Base-by-base conservation (phyloP, 2,329 filamentous ascomycete species). In the Diaporthe australafricana region DNA sequence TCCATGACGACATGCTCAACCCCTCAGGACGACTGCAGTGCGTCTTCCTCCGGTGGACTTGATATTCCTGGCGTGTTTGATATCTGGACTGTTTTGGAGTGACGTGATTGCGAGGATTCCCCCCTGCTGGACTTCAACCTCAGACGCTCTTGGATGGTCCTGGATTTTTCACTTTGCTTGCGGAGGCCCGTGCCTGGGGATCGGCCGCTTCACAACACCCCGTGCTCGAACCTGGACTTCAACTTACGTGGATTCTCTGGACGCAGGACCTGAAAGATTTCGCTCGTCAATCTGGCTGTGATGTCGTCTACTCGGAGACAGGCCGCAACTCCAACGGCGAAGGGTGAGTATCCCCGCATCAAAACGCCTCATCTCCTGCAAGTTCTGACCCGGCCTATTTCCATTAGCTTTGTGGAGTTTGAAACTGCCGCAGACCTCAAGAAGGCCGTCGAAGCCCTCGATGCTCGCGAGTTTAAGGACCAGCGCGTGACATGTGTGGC, bases 181-280 rank as follows among this genome's bases (percentile, higher is more conserved):
- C 56, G 63, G 65, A 48, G 45, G 50, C 70, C 70, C 53, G 65
- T 53, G 52, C 68, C 56, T 71, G 70, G 72, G 71, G 71, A 47
- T 70, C 53, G 66, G 72, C 70, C 67, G 56, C 42, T 56, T 67
- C 66, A 63, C 35, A 14, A 65, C 56, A 47, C 38, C 66, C 72
- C 70, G 52, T 68, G 42, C 71, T 63, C 73, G 55, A 52, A 68
- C 85, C 88, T 86, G 86, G 88, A 90, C 82, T 86, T 83, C 89
- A 86, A 95, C 93, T 95, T 94, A 96, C 93, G 88, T 89, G 90
- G 89, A 90, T 84, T 88, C 88, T 73, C 72, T 91, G 89, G 88
- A 87, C 92, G 86, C 95, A 99, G 96, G 96, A 99, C 85, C 91
- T 99, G 69, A 99, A 99, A 93, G 96, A 99, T 84, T 99, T 99